A percentile compares a stretch with the other conserved stretches of the same genome.
phyloP scores from a whole-genome alignment of 2,329 filamentous ascomycete species.

The Stemphylium lycopersici region DNA sequence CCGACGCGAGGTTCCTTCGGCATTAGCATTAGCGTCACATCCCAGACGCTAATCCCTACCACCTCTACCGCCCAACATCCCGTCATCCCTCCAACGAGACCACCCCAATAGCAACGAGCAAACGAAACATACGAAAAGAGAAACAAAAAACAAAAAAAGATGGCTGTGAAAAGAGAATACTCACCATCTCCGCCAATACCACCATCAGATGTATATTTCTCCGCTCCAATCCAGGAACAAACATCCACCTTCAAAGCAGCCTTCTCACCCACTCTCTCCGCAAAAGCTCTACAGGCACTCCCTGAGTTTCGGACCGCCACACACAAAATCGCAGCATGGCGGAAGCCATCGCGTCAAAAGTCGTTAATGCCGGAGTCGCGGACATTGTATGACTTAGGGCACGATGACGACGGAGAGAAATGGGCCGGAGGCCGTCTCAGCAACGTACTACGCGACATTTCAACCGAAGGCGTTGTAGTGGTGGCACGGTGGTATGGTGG shows the following conservation, averaged over 20 bases:
- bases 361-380: conserved; percentile 48
- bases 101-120: not conserved
- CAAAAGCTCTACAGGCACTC: conserved; percentile 51
- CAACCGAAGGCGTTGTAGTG: conserved; percentile 55
- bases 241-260: conserved; percentile 59
- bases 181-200: conserved; percentile 19
- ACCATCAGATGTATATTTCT: conserved; percentile 50
- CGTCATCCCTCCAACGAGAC: conserved; percentile 4
- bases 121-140: not conserved
- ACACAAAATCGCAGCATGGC: conserved; percentile 60
- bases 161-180: conserved; percentile 42
- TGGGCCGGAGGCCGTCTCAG: conserved; percentile 57
- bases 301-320: conserved; percentile 54
- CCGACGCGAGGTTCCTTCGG: conserved; percentile 18
- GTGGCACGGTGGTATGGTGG: conserved; percentile 64
- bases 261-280: conserved; percentile 55
- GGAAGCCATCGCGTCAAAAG: conserved; percentile 55
- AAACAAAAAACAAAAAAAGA: conserved; percentile 16
- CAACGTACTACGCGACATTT: conserved; percentile 54
- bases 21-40: conserved; percentile 3
- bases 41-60: conserved; percentile 13
- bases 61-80: not conserved
- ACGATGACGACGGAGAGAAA: conserved; percentile 62
- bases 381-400: conserved; percentile 51
- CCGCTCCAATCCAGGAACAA: conserved; percentile 56